Evolutionary conservation across 2,329 filamentous ascomycete genomes (phyloP), one percentile per base, ranked within the genome.

Genomic region (Epichloe festucae): DNA sequence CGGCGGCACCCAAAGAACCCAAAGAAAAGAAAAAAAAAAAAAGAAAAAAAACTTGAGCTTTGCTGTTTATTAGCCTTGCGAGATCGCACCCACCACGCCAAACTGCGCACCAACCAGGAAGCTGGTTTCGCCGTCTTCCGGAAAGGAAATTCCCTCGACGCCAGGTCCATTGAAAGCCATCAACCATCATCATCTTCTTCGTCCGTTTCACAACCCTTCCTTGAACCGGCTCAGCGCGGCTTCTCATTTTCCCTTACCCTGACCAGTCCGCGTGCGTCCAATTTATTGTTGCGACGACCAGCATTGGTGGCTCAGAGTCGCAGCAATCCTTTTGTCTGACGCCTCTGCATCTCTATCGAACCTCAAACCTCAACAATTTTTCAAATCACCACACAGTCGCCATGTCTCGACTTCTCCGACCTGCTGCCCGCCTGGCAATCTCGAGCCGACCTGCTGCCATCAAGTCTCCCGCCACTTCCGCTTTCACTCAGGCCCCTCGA

Each of bases 321-420:
- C 50, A 50, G 40, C 40, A 48, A 39, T 44, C 41, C 36, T 46
- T 48, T 42, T 44, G 27, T 46, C 27, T 34, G 41, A 49, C 34
- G 42, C 53, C 43, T 41, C 46, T 47, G 2, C 27, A 35, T 49
- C 17, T 27, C 34, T 27, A 31, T 39, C 48, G 51, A 42, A 43
- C 40, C 53, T 56, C 52, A 54, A 42, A 43, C 40, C 53, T 56
- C 52, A 54, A 47, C 52, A 51, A 52, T 48, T 42, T 34, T 36
- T 50, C 46, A 27, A 46, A 49, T 17, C 34, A 27, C 12, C 39
- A 43, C 52, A 49, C 52, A 57, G 55, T 54, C 60, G 64, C 53
- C 62, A 76, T 76, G 73, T 76, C 73, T 62, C 73, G 73, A 62
- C 69, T 73, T 60, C 71, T 76, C 60, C 73, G 73, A 64, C 73